Base-by-base conservation (phyloP, 2,329 filamentous ascomycete genomes). In the Aspergillaceae sp. region DNA sequence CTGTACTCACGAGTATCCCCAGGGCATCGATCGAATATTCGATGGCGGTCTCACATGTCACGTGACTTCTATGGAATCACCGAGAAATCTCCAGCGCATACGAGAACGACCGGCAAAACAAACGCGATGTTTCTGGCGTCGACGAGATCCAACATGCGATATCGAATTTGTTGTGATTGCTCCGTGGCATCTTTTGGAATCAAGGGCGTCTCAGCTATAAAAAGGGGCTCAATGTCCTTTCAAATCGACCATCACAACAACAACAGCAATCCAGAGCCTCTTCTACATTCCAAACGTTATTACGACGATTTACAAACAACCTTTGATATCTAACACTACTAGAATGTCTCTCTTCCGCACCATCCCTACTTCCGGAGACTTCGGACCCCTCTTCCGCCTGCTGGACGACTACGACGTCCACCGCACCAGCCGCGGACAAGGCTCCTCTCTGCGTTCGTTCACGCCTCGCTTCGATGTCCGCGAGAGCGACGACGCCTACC, bases 401-500 rank as follows among this genome's bases (percentile, higher is more conserved):
- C 58, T 74, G 43, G 69, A 73, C 51, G 68, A 72, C 59, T 67
- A 66, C 48, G 60, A 68, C 50, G 46, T 52, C 56, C 64, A 69
- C 60, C 60, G 65, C 49, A 49, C 60, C 40, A 47, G 40, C 50
- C 46, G 51, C 41, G 50, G 53, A 40, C 11, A 38, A 9, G 46
- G 43, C 33, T 10, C 47, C 38, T 35, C 43, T 30, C 51, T 52
- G 45, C 65, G 49, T 48, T 52, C 59, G 6, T 72, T 73, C 56
- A 60, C 63, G 9, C 73, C 72, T 41, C 60, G 62, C 44, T 75
- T 75, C 49, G 72, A 75, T 51, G 61, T 74, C 42, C 66, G 66
- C 42, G 72, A 74, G 56, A 61, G 57, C n/a, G 57, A 65, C 4
- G 60, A 68, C 3, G 58, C 62, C 29, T 75, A 74, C 55, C 53